These are phyloP conservation scores for Phytophthora chlamydospora DNA, from an alignment of 352 stramenopile genomes.

Conservation along the genomic window DNA sequence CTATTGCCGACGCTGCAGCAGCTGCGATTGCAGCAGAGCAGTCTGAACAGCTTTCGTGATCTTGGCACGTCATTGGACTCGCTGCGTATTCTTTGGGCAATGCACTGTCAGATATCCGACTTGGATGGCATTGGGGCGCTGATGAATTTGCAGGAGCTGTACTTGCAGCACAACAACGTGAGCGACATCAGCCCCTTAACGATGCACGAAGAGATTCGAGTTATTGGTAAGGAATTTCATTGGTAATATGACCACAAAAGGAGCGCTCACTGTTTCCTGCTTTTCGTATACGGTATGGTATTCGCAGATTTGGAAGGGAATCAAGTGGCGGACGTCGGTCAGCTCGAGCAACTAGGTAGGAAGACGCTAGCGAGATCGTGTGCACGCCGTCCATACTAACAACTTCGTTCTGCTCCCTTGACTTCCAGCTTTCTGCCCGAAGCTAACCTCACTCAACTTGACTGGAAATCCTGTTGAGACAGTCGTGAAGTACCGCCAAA, in stretches of 20 bases:
- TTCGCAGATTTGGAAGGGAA: constrained; percentile 76
- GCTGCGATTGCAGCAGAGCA: constrained; percentile 68
- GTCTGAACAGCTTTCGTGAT: constrained; percentile 79
- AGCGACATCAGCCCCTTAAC: constrained; percentile 80
- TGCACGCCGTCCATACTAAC: not conserved
- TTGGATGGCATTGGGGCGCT: constrained; percentile 88
- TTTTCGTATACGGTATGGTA: not conserved
- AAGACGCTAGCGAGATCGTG: not conserved
- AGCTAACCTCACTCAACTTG: constrained; percentile 69
- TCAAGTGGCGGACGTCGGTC: constrained; percentile 65
- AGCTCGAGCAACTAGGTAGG: constrained; percentile 82
- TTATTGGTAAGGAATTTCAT: constrained; percentile 51
- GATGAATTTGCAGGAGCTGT: constrained; percentile 76
- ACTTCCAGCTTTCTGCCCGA: constrained; percentile 59
- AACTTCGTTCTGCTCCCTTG: not conserved
- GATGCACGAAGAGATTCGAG: constrained; percentile 86
- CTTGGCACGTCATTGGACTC: constrained; percentile 79
- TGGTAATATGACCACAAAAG: not conserved
- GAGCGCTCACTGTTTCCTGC: not conserved
- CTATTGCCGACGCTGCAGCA: constrained; percentile 76
- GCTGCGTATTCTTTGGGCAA: constrained; percentile 70
- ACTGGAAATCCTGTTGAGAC: constrained; percentile 69
- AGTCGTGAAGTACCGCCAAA: constrained; percentile 63
- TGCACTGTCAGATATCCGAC: constrained; percentile 71
- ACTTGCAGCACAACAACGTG: constrained; percentile 80